Conservation (phyloP, 2,329 filamentous ascomycete species). For the Arthrocladium fulminans region DNA sequence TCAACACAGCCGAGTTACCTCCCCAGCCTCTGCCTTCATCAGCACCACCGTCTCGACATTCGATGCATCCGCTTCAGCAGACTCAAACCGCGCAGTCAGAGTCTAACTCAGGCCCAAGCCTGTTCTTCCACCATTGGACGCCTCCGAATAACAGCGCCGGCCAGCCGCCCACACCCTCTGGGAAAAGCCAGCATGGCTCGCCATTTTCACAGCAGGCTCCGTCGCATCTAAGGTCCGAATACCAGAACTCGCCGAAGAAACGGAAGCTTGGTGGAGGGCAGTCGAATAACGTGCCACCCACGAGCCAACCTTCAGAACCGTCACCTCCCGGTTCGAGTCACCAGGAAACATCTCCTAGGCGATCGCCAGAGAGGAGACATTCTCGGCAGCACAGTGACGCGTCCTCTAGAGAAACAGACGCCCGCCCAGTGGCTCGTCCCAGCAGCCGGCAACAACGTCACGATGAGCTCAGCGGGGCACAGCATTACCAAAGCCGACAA, state of each 20-base stretch:
- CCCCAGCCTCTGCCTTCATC: constrained; percentile 12
- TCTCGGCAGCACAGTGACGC: constrained; percentile 58
- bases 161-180: constrained; percentile 64
- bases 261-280: constrained; percentile 60
- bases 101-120: constrained; percentile 59
- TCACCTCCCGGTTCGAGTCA: constrained; percentile 46
- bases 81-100: constrained; percentile 46
- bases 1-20: constrained; percentile 37
- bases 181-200: constrained; percentile 53
- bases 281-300: constrained; percentile 38
- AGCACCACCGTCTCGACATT: constrained; percentile 32
- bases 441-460: constrained; percentile 23
- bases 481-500: constrained; percentile 4
- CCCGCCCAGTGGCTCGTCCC: constrained; percentile 18
- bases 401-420: constrained; percentile 34
- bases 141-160: constrained; percentile 61
- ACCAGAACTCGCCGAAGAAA: constrained; percentile 73
- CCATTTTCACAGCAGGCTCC: constrained; percentile 36
- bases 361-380: constrained; percentile 49
- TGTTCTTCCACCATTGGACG: constrained; percentile 91
- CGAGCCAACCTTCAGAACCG: constrained; percentile 41
- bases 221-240: constrained; percentile 47
- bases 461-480: constrained; percentile 18
- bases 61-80: constrained; percentile 45
- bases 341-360: constrained; percentile 41